Conservation (phyloP, 306 rosid species). For the Prunus salicina region DNA sequence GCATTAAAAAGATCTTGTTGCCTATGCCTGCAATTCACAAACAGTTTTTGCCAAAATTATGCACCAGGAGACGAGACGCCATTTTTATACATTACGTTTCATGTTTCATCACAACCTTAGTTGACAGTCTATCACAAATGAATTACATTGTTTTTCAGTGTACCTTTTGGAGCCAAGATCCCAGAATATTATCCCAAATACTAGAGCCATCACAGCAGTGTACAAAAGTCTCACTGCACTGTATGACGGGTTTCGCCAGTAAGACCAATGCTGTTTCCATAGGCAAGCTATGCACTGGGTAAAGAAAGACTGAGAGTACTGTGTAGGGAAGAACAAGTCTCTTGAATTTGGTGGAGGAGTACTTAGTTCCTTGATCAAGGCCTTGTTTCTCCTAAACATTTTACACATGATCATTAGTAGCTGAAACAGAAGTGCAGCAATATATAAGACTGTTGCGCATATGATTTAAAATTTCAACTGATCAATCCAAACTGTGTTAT, state of each 20-base stretch:
- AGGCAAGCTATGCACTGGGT: slow-evolving; percentile 66
- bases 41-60: slow-evolving; percentile 2
- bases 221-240: slow-evolving; percentile 58
- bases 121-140: neutral
- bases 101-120: neutral
- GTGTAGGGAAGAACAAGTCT: slow-evolving; percentile 54
- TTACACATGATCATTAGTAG: slow-evolving; percentile 16
- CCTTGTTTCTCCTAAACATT: slow-evolving; percentile 61
- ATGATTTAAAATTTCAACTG: neutral
- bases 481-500: too few relatives aligned
- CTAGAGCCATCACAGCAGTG: slow-evolving; percentile 51
- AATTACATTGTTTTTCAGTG: neutral
- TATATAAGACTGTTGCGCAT: neutral
- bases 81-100: neutral
- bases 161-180: slow-evolving; percentile 67
- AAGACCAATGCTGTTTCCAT: slow-evolving; percentile 69
- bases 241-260: slow-evolving; percentile 73
- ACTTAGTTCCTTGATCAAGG: slow-evolving; percentile 54
- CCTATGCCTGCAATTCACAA: slow-evolving; percentile 40
- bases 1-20: slow-evolving; percentile 64
- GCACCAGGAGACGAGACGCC: neutral
- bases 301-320: slow-evolving; percentile 51
- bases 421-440: neutral
- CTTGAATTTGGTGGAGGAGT: slow-evolving; percentile 51
- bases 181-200: slow-evolving; percentile 73